Evolutionary conservation across 2,329 filamentous ascomycete genomes (phyloP).

Genomic region (Alternaria ventricosa): DNA sequence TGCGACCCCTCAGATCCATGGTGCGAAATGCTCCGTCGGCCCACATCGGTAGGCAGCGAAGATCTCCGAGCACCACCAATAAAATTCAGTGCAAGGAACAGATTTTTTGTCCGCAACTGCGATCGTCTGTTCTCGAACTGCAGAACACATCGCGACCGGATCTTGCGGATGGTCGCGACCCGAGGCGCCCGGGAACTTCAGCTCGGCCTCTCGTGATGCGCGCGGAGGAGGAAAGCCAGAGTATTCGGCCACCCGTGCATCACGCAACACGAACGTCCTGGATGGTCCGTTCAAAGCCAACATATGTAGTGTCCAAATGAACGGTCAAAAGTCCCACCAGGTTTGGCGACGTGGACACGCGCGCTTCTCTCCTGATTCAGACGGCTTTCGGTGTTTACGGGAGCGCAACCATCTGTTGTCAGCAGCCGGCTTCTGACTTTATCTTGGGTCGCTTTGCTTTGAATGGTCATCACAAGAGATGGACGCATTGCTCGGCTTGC

Average conservation of each 20-base stretch:
- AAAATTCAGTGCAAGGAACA: not conserved
- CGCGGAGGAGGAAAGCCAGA: not conserved
- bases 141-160: conserved; percentile 1
- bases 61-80: not conserved
- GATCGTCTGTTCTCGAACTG: not conserved
- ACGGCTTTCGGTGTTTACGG: not conserved
- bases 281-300: not conserved
- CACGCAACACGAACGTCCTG: not conserved
- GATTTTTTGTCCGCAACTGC: not conserved
- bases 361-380: not conserved
- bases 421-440: not conserved
- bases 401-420: not conserved
- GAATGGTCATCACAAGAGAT: not conserved
- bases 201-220: not conserved
- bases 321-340: not conserved
- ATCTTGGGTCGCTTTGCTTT: not conserved
- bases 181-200: conserved; percentile 9
- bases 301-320: not conserved
- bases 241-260: not conserved
- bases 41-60: not conserved
- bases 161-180: conserved; percentile 11
- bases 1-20: not conserved
- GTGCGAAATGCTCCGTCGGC: not conserved
- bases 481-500: not conserved
- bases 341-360: not conserved